phyloP scores from a whole-genome alignment of 768 basidiomycete genomes.

The Podaxis sp. region DNA sequence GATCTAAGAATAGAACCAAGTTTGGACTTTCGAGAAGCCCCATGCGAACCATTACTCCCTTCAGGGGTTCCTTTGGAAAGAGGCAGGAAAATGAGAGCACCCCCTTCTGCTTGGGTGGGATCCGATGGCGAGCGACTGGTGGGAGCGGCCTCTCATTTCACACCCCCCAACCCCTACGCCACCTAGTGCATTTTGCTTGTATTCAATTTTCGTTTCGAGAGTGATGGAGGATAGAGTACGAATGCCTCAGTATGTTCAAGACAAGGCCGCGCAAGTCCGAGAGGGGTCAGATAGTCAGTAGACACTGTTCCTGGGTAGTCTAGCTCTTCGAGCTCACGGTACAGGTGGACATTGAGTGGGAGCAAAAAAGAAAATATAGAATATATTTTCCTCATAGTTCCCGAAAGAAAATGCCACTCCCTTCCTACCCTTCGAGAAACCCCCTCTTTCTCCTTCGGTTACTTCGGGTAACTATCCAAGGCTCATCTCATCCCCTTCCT shows the following conservation, averaged over 20 bases:
- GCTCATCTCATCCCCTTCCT: slow-evolving; percentile 13
- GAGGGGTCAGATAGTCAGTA: background rate
- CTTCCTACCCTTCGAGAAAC: background rate
- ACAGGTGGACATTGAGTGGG: slow-evolving; percentile 8
- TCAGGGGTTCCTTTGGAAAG: background rate
- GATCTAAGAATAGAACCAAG: background rate
- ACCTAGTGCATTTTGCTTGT: background rate
- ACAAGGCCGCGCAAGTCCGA: slow-evolving; percentile 15
- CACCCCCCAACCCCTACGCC: background rate
- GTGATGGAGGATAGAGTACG: background rate
- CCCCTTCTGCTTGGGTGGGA: background rate
- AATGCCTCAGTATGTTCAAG: background rate
- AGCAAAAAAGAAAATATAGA: background rate
- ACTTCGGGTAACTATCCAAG: slow-evolving; percentile 1
- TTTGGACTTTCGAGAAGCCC: background rate
- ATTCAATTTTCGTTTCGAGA: slow-evolving; percentile 1
- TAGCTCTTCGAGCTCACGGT: too few species aligned
- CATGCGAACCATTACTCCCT: background rate
- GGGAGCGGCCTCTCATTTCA: background rate
- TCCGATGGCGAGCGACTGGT: background rate
- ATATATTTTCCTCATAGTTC: background rate
- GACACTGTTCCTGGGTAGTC: background rate
- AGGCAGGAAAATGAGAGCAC: background rate
- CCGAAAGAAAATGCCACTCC: background rate
- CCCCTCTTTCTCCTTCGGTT: background rate